phyloP scores from a whole-genome alignment of 257 asterid genomes.

The Primulina tabacum region DNA sequence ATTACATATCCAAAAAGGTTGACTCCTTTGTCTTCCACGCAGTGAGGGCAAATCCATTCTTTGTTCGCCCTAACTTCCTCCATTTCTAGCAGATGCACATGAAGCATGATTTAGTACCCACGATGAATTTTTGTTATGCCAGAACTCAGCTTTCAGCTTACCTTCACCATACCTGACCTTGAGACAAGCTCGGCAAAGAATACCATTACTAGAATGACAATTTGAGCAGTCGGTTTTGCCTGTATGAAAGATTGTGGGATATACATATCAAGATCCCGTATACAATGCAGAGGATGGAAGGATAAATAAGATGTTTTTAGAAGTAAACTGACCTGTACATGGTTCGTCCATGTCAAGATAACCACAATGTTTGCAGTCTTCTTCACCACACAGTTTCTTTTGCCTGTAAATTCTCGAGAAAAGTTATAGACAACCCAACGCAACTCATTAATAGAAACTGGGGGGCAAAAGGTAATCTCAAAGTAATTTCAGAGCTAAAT shows the following conservation, averaged over 20 bases:
- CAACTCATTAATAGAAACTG: background rate
- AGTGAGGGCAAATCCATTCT: conserved; percentile 80
- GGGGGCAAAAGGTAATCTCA: background rate
- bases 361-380: conserved; percentile 77
- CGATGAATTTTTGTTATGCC: background rate
- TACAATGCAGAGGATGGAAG: background rate
- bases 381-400: conserved; percentile 89
- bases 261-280: conserved; percentile 5
- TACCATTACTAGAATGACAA: conserved; percentile 72
- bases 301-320: conserved; percentile 1
- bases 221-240: conserved; percentile 85
- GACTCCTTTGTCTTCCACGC: conserved; percentile 57
- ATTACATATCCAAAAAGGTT: conserved; percentile 86
- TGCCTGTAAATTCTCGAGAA: conserved; percentile 42
- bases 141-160: conserved; percentile 28
- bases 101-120: conserved; percentile 4
- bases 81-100: conserved; percentile 43
- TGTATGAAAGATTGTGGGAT: conserved; percentile 25
- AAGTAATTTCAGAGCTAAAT: background rate
- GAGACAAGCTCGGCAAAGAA: conserved; percentile 83
- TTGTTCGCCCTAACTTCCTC: conserved; percentile 67
- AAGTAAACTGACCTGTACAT: conserved; percentile 55
- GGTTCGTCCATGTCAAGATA: conserved; percentile 59
- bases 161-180: conserved; percentile 89
- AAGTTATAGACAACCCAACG: conserved; percentile 13